Conservation (phyloP, 352 stramenopile species). For the Phytophthora chlamydospora region DNA sequence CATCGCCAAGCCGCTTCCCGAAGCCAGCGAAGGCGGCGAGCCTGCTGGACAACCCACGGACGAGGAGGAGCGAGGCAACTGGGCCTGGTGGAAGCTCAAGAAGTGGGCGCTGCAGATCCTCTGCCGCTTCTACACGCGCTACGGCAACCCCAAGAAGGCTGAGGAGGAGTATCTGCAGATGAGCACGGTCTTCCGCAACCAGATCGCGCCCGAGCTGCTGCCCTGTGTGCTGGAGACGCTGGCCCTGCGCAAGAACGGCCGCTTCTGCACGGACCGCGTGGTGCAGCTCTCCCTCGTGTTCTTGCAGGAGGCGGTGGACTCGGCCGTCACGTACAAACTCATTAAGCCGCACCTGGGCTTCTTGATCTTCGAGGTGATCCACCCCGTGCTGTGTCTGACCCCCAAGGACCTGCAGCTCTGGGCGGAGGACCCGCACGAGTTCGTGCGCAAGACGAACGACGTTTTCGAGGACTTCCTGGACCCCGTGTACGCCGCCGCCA, state of each 20-base stretch:
- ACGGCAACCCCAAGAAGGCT: slow-evolving; percentile 96
- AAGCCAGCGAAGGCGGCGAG: slow-evolving; percentile 81
- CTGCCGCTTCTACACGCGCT: slow-evolving; percentile 96
- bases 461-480: slow-evolving; percentile 98
- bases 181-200: slow-evolving; percentile 93
- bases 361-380: slow-evolving; percentile 97
- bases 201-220: slow-evolving; percentile 90
- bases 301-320: slow-evolving; percentile 94
- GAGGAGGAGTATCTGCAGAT: slow-evolving; percentile 92
- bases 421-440: slow-evolving; percentile 97
- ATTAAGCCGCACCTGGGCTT: slow-evolving; percentile 98
- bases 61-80: slow-evolving; percentile 93
- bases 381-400: slow-evolving; percentile 95
- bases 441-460: slow-evolving; percentile 97
- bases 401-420: slow-evolving; percentile 95
- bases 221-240: slow-evolving; percentile 91
- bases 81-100: slow-evolving; percentile 98
- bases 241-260: slow-evolving; percentile 91
- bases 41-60: slow-evolving; percentile 89
- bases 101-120: slow-evolving; percentile 98
- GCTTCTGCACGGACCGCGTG: slow-evolving; percentile 97
- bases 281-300: slow-evolving; percentile 95
- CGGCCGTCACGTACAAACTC: slow-evolving; percentile 96
- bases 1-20: slow-evolving; percentile 92
- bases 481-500: slow-evolving; percentile 93